Conservation (phyloP, 441 rosid species). For the Adansonia gregorii region DNA sequence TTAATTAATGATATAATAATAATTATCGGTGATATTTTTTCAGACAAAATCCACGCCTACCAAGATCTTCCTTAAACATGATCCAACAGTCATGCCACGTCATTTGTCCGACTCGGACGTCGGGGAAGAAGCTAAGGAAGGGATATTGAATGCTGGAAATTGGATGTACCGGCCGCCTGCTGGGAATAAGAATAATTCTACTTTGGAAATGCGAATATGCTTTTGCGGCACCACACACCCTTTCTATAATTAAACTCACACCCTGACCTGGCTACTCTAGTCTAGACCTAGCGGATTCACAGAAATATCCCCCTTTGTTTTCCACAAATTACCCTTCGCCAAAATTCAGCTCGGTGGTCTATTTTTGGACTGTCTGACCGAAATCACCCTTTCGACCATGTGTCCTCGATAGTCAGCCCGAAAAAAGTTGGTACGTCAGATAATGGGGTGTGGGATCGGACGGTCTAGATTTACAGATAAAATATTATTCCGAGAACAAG, state of each 20-base stretch:
- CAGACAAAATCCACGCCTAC: background rate
- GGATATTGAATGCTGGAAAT: background rate
- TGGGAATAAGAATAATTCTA: slow-evolving; percentile 47
- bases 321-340: background rate
- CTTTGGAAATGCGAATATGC: slow-evolving; percentile 68
- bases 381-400: slow-evolving; percentile 33
- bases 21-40: too few species aligned
- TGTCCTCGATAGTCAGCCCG: background rate
- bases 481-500: background rate
- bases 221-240: slow-evolving; percentile 22
- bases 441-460: background rate
- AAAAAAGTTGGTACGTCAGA: background rate
- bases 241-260: background rate
- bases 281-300: slow-evolving; percentile 20
- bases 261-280: slow-evolving; percentile 23
- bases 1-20: too few species aligned
- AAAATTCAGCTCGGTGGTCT: background rate
- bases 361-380: background rate
- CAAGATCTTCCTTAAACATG: background rate
- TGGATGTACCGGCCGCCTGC: slow-evolving; percentile 40
- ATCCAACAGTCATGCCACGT: slow-evolving; percentile 29
- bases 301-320: background rate
- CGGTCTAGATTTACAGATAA: background rate
- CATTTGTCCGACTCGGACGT: slow-evolving; percentile 21
- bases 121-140: background rate